phyloP scores from a whole-genome alignment of 352 stramenopile species.

The Phytopythium sindhum region DNA sequence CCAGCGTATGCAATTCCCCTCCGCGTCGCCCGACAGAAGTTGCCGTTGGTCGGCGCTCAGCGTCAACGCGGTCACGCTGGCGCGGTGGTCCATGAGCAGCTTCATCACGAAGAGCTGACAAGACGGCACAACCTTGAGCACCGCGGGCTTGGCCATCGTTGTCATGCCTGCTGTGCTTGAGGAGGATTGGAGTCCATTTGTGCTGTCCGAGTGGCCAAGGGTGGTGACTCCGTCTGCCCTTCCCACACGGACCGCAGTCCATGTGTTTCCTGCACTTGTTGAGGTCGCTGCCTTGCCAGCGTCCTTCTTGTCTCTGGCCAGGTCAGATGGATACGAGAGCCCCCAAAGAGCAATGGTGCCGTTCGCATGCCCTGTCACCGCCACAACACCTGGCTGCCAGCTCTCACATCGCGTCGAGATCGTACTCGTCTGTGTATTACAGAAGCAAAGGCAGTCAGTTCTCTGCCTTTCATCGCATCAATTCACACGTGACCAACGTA shows the following conservation, averaged over 20 bases:
- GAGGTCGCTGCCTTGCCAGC: background rate
- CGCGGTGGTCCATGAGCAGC: conserved; percentile 65
- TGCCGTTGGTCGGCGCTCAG: conserved; percentile 61
- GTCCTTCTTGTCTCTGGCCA: conserved; percentile 29
- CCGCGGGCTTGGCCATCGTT: conserved; percentile 1
- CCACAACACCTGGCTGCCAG: conserved; percentile 69
- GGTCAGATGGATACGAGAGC: conserved; percentile 53
- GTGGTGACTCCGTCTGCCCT: background rate
- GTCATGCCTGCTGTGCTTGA: background rate
- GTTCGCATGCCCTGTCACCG: conserved; percentile 64
- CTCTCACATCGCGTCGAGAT: conserved; percentile 68
- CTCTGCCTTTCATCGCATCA: background rate
- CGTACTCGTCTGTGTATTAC: conserved; percentile 33
- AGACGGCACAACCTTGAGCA: conserved; percentile 47
- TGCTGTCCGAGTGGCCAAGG: background rate
- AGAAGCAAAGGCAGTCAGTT: background rate
- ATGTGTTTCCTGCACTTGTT: background rate
- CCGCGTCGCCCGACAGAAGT: conserved; percentile 57
- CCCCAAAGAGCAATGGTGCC: conserved; percentile 75
- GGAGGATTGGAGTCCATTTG: conserved; percentile 1
- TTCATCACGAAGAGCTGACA: conserved; percentile 78
- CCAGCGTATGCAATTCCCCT: conserved; percentile 78
- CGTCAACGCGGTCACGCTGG: conserved; percentile 52
- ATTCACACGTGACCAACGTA: conserved; percentile 18
- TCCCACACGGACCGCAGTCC: conserved; percentile 10